A percentile compares a stretch with the other conserved stretches of the same genome.
Conservation (phyloP, 2,329 filamentous ascomycete species). For the Neofusicoccum parvum region DNA sequence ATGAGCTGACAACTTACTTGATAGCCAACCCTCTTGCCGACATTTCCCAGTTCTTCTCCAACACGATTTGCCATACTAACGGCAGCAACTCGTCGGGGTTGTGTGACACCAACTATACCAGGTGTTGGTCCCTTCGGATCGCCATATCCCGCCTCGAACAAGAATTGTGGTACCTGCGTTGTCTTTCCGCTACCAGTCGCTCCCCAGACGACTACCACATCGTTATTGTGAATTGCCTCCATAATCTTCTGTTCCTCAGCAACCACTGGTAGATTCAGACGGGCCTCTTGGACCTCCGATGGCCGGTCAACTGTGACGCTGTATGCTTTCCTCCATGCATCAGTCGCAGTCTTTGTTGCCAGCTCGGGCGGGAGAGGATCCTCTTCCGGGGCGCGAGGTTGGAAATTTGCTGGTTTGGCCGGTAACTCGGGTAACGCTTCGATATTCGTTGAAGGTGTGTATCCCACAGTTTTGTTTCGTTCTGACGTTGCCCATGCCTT, state of each 20-base stretch:
- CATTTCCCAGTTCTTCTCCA: slow-evolving; percentile 77
- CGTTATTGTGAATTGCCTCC: slow-evolving; percentile 93
- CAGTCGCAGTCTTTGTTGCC: slow-evolving; percentile 56
- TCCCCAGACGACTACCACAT: slow-evolving; percentile 88
- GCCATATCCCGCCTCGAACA: slow-evolving; percentile 92
- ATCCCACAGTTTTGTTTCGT: slow-evolving; percentile 80
- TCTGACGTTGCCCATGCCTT: slow-evolving; percentile 90
- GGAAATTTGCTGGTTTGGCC: slow-evolving; percentile 63
- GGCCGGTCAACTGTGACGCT: slow-evolving; percentile 71
- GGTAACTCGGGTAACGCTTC: slow-evolving; percentile 26
- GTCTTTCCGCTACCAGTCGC: slow-evolving; percentile 97
- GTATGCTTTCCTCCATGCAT: slow-evolving; percentile 70
- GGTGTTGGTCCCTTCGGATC: slow-evolving; percentile 75
- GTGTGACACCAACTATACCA: slow-evolving; percentile 92
- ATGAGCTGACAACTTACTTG: slow-evolving; percentile 39
- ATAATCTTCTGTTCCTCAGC: slow-evolving; percentile 96
- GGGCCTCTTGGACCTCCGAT: slow-evolving; percentile 73
- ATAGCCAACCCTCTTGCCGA: slow-evolving; percentile 79
- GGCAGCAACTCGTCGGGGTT: slow-evolving; percentile 90
- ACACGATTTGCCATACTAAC: slow-evolving; percentile 97
- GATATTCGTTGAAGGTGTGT: slow-evolving; percentile 51
- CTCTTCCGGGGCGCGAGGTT: slow-evolving; percentile 67
- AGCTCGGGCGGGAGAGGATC: slow-evolving; percentile 72
- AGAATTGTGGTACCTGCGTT: slow-evolving; percentile 93
- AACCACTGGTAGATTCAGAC: slow-evolving; percentile 83